These are phyloP conservation scores for Vachellia pachyceras DNA, from an alignment of 306 rosid genomes.

Conservation along the genomic window DNA sequence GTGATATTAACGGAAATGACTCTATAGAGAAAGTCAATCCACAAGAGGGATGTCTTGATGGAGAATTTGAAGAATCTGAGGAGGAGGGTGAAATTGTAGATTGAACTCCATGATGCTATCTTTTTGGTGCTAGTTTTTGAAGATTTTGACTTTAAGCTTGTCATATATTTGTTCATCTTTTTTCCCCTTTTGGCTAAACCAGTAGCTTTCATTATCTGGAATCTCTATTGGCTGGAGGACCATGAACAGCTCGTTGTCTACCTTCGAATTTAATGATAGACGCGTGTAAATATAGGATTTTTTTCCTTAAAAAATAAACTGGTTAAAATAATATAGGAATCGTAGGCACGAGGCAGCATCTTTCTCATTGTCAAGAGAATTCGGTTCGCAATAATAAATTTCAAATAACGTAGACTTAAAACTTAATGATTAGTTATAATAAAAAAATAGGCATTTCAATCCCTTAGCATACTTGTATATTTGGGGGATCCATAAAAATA, in stretches of 20 bases:
- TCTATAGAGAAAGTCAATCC: background rate
- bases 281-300: background rate
- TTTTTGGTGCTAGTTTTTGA: background rate
- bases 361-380: too few relatives aligned
- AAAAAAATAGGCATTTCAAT: too few relatives aligned
- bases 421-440: too few relatives aligned
- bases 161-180: conserved; percentile 13
- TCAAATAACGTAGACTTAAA: too few relatives aligned
- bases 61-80: conserved; percentile 44
- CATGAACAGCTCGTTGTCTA: background rate
- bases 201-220: background rate
- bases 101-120: conserved; percentile 25
- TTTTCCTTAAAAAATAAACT: background rate
- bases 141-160: conserved; percentile 23
- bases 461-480: too few relatives aligned
- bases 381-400: too few relatives aligned
- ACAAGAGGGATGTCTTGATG: conserved; percentile 21
- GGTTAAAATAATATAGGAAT: too few relatives aligned
- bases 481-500: too few relatives aligned
- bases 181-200: background rate
- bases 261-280: background rate
- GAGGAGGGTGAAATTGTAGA: conserved; percentile 84
- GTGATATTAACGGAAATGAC: background rate
- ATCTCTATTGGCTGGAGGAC: background rate
- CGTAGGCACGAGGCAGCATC: too few relatives aligned